phyloP scores from a whole-genome alignment of 2,329 filamentous ascomycete species.

The Cladosporium sphaerospermum region DNA sequence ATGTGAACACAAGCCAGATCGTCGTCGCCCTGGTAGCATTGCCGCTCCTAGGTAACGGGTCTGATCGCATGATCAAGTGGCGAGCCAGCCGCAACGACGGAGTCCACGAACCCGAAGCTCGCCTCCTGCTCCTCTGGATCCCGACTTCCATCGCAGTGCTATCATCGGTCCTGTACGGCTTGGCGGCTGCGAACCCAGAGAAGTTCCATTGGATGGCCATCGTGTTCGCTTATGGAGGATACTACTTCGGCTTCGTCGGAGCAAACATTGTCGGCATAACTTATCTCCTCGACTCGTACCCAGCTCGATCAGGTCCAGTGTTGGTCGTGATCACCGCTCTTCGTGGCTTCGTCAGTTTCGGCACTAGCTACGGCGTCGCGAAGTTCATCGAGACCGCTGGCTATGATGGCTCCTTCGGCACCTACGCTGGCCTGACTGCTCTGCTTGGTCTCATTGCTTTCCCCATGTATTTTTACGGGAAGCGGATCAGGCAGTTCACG shows the following conservation, averaged over 20 bases:
- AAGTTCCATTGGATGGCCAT: conserved; percentile 23
- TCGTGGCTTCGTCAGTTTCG: conserved; percentile 42
- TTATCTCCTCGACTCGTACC: conserved; percentile 42
- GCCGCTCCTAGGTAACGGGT: conserved; percentile 35
- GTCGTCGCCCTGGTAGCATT: conserved; percentile 34
- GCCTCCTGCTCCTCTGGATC: conserved; percentile 32
- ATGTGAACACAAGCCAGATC: conserved; percentile 38
- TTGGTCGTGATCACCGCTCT: conserved; percentile 43
- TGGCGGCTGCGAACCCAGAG: conserved; percentile 17
- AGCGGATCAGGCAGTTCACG: conserved; percentile 29
- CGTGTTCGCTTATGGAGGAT: conserved; percentile 19
- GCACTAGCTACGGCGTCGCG: conserved; percentile 35
- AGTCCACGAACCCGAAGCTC: conserved; percentile 38
- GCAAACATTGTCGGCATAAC: conserved; percentile 42
- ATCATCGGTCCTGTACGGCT: conserved; percentile 35
- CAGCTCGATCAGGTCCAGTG: conserved; percentile 36
- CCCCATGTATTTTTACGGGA: conserved; percentile 27
- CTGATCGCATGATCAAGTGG: conserved; percentile 33
- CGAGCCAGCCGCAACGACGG: conserved; percentile 33
- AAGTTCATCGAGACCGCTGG: conserved; percentile 28
- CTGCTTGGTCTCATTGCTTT: conserved; percentile 27
- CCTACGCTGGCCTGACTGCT: conserved; percentile 28
- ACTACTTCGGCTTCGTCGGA: conserved; percentile 34
- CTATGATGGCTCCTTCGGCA: conserved; percentile 30
- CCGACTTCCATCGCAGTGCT: conserved; percentile 36